Percentiles rank a stretch among this genome's conserved stretches.
Evolutionary conservation across 192 early-diverging fungal genomes (phyloP).

Genomic region (Phlyctochytrium bullatum): DNA sequence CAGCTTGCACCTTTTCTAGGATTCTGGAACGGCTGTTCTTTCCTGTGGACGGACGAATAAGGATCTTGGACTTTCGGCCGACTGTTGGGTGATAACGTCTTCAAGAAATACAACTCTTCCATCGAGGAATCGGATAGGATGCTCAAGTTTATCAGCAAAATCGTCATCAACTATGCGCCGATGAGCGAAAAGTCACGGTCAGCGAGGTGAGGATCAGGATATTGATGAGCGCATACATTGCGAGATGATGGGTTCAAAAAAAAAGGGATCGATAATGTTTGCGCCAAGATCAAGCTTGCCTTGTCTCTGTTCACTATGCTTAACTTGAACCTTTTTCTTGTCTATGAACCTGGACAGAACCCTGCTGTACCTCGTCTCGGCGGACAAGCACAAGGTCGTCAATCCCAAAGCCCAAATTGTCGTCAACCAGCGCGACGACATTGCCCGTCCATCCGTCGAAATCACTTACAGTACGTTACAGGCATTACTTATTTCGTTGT

Average conservation of each 20-base stretch:
- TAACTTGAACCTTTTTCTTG: neutral
- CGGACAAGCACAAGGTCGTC: conserved; percentile 14
- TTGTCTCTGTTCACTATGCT: neutral
- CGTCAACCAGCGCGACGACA: conserved; percentile 15
- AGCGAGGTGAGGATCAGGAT: conserved; percentile 9
- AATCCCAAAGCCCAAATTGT: conserved; percentile 20
- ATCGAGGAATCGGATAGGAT: no score
- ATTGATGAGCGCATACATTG: no score
- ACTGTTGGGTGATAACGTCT: no score
- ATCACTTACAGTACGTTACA: conserved; percentile 19
- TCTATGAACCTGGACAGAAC: no score
- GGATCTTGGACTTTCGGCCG: no score
- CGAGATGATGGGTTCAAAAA: no score
- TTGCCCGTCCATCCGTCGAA: conserved; percentile 17
- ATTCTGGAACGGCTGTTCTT: no score
- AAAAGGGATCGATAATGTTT: no score
- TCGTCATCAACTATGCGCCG: conserved; percentile 24
- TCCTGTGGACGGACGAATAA: no score
- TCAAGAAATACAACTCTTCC: no score
- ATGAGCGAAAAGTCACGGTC: conserved; percentile 17
- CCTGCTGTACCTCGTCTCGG: conserved; percentile 19
- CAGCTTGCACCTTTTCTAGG: no score
- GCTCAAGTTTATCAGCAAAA: conserved; percentile 17
- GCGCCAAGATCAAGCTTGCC: neutral
- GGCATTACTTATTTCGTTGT: neutral